These are phyloP conservation scores for Xylaria sp. DNA, from an alignment of 2,329 filamentous ascomycete species.

Conservation along the genomic window DNA sequence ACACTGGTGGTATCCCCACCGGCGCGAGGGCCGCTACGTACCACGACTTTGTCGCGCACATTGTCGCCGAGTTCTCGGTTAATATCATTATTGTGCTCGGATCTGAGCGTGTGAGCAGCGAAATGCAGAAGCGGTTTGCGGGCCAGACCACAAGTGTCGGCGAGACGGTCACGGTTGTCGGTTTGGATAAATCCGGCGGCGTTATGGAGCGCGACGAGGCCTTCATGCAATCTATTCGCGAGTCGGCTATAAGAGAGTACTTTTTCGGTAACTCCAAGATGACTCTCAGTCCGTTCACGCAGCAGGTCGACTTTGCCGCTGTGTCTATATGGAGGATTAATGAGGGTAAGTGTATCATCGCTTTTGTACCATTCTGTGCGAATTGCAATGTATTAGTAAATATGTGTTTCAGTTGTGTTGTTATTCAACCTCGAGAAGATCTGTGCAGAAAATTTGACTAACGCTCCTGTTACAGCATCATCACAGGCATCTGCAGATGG, in stretches of 20 bases:
- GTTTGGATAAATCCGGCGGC: conserved; percentile 85
- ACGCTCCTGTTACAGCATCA: conserved; percentile 14
- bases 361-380: not conserved
- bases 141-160: conserved; percentile 65
- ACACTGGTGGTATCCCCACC: conserved; percentile 77
- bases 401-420: not conserved
- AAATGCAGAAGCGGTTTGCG: conserved; percentile 77
- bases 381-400: not conserved
- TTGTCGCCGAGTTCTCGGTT: conserved; percentile 70
- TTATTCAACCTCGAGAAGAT: not conserved
- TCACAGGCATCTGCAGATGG: conserved; percentile 31
- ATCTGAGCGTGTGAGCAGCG: conserved; percentile 78
- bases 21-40: conserved; percentile 54
- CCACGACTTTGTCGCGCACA: conserved; percentile 83
- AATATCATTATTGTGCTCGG: conserved; percentile 86
- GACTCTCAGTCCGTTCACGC: conserved; percentile 86
- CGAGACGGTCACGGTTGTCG: conserved; percentile 79
- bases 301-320: conserved; percentile 81
- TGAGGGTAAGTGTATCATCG: conserved; percentile 61
- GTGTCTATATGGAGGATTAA: conserved; percentile 78
- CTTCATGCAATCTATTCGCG: conserved; percentile 78
- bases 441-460: conserved; percentile 9
- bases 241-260: conserved; percentile 86
- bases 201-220: conserved; percentile 79
- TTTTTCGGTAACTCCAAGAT: conserved; percentile 87